Conservation (phyloP, 306 rosid genomes). For the Parietaria judaica region DNA sequence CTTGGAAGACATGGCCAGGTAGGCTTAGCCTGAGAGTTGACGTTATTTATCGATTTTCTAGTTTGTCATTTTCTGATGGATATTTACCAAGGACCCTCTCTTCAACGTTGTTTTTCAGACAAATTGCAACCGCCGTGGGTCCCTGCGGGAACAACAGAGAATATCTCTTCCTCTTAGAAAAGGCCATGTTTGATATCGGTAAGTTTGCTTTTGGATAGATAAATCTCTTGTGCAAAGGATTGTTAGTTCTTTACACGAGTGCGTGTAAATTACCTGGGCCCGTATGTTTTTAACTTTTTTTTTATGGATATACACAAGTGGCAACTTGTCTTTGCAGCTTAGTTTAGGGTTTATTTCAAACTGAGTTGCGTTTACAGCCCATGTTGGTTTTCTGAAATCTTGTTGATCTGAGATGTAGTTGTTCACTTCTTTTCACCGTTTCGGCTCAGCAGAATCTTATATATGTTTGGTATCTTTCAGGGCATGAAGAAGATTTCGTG, state of each 20-base stretch:
- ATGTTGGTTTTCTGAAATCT: too few relatives aligned
- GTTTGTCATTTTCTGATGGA: not conserved
- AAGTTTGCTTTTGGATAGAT: slow-evolving; percentile 14
- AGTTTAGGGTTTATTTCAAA: not conserved
- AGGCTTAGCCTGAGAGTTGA: not conserved
- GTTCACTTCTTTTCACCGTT: too few relatives aligned
- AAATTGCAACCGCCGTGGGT: slow-evolving; percentile 92
- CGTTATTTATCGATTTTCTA: not conserved
- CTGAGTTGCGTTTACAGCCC: not conserved
- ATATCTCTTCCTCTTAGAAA: slow-evolving; percentile 71
- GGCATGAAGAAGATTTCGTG: slow-evolving; percentile 72
- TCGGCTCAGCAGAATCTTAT: too few relatives aligned
- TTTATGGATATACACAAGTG: not conserved
- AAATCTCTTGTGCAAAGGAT: not conserved
- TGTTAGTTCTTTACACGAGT: not conserved
- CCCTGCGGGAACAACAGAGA: slow-evolving; percentile 96
- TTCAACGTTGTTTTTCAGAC: slow-evolving; percentile 35
- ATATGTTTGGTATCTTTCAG: slow-evolving; percentile 24
- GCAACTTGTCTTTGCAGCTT: too few relatives aligned
- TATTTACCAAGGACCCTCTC: not conserved
- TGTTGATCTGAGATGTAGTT: too few relatives aligned
- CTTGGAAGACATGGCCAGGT: slow-evolving; percentile 88
- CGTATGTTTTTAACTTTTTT: not conserved
- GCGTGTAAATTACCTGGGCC: not conserved
- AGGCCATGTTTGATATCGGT: slow-evolving; percentile 84